phyloP scores from a whole-genome alignment of 306 rosid genomes.

The Glycine tomentella region DNA sequence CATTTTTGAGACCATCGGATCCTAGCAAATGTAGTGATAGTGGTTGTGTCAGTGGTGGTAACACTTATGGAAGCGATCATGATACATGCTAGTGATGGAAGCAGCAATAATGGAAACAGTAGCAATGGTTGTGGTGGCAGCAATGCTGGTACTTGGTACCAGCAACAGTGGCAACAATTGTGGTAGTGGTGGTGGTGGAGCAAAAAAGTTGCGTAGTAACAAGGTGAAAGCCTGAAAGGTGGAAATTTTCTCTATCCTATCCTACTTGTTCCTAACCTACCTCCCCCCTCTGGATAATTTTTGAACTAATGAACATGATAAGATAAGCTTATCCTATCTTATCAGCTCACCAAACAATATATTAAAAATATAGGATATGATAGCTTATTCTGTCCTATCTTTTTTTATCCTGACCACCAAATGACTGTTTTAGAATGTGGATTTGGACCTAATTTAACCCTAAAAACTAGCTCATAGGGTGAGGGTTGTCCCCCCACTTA shows the following conservation, averaged over 20 bases:
- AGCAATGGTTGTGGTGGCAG: not conserved
- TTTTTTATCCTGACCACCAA: not conserved
- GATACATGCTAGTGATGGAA: not conserved
- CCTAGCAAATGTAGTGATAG: slow-evolving; percentile 56
- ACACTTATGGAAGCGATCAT: not conserved
- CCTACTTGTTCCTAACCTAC: not conserved
- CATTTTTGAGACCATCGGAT: slow-evolving; percentile 91
- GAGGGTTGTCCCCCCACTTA: no score
- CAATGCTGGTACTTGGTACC: not conserved
- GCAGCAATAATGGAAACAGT: not conserved
- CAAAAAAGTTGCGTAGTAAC: not conserved
- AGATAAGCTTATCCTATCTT: not conserved
- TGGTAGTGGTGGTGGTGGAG: not conserved
- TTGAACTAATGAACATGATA: not conserved
- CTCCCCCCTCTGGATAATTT: not conserved
- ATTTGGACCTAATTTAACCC: no score
- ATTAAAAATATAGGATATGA: not conserved
- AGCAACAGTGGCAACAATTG: not conserved
- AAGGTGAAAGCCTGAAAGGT: not conserved
- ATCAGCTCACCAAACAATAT: not conserved
- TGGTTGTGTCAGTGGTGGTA: not conserved
- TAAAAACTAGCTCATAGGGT: no score
- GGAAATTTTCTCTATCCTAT: not conserved
- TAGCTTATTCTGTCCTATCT: not conserved
- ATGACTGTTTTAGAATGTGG: not conserved